Evolutionary conservation across 164 flowering plant species (phyloP).

Genomic region (Euptelea pleiosperma): DNA sequence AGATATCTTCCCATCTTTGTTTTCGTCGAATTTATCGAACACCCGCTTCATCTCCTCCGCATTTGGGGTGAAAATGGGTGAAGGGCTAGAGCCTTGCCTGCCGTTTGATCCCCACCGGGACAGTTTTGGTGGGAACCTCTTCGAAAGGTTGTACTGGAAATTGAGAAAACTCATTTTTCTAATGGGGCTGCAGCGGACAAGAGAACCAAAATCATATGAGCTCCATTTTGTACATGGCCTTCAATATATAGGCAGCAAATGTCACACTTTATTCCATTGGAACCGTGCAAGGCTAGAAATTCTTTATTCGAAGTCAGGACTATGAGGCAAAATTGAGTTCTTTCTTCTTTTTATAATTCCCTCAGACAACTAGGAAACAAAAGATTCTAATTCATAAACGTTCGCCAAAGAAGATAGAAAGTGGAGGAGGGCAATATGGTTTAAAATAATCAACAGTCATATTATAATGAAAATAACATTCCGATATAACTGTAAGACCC

Average conservation of each 20-base stretch:
- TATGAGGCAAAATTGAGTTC: background rate
- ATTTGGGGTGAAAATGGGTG: constrained; percentile 36
- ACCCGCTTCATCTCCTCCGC: constrained; percentile 58
- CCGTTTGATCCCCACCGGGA: constrained; percentile 35
- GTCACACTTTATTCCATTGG: background rate
- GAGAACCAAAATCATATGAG: background rate
- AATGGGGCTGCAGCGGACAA: background rate
- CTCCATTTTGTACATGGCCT: background rate
- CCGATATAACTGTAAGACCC: too few relatives aligned
- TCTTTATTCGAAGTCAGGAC: background rate
- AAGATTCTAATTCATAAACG: constrained; percentile 2
- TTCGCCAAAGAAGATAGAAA: background rate
- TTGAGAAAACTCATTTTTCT: constrained; percentile 50
- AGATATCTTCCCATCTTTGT: constrained; percentile 80
- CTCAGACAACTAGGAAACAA: background rate
- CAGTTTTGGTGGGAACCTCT: constrained; percentile 36
- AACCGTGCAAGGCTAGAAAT: background rate
- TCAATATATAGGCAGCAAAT: background rate
- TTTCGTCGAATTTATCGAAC: constrained; percentile 58
- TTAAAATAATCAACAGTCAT: too few relatives aligned
- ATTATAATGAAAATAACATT: too few relatives aligned
- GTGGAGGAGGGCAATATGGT: background rate
- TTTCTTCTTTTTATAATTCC: background rate
- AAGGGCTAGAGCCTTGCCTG: constrained; percentile 36
- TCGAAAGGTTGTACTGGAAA: constrained; percentile 55